A percentile compares a stretch with the other conserved stretches of the same genome.
Conservation (phyloP, 345 rosid genomes). For the Linum trigynum region DNA sequence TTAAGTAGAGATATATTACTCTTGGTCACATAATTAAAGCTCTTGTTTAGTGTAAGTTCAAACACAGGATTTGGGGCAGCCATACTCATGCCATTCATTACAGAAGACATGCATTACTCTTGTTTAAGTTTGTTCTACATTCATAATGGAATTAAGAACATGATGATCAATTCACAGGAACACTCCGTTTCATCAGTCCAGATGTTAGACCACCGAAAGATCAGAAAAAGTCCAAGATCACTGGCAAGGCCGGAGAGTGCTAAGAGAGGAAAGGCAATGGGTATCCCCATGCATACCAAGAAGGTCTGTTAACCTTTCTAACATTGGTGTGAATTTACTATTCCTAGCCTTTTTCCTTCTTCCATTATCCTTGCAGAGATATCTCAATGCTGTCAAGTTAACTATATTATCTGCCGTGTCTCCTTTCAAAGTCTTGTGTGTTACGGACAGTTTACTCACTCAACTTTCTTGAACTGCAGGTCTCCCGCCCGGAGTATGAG, state of each 20-base stretch:
- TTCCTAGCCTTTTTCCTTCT: too few relatives aligned
- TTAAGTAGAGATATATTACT: neutral
- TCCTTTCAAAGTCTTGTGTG: too few relatives aligned
- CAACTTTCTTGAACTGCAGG: constrained; percentile 32
- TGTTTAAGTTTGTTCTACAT: neutral
- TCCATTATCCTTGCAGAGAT: too few relatives aligned
- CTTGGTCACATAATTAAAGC: too few relatives aligned
- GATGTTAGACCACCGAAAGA: constrained; percentile 37
- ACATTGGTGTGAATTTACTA: too few relatives aligned
- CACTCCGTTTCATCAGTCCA: constrained; percentile 52
- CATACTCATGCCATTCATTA: too few relatives aligned
- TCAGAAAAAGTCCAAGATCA: constrained; percentile 32
- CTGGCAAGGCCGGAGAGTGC: constrained; percentile 27
- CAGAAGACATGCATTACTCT: neutral
- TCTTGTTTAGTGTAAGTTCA: too few relatives aligned
- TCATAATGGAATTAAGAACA: neutral
- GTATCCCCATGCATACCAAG: constrained; percentile 57
- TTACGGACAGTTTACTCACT: too few relatives aligned
- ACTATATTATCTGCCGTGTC: too few relatives aligned
- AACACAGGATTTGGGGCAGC: too few relatives aligned
- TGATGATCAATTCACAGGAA: constrained; percentile 27
- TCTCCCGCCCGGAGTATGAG: constrained; percentile 66
- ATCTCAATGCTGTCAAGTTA: too few relatives aligned
- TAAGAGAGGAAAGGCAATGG: constrained; percentile 38
- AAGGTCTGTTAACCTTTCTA: constrained; percentile 29